Conservation (phyloP, 352 stramenopile genomes). For the Pythium myriotylum region DNA sequence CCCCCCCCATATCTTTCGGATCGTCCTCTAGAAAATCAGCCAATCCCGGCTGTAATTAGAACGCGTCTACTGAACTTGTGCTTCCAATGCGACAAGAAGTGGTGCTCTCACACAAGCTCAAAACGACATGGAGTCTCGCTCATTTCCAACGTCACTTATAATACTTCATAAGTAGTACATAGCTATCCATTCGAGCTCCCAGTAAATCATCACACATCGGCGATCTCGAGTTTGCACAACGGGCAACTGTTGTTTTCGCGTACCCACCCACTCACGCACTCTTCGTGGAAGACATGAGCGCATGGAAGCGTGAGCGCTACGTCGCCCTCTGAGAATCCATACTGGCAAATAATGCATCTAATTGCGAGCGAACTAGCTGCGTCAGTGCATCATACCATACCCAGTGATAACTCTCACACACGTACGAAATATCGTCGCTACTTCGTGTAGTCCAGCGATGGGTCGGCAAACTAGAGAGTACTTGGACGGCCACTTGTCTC, state of each 20-base stretch:
- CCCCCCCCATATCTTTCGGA: no score
- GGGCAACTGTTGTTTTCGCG: constrained; percentile 81
- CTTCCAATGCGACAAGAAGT: no score
- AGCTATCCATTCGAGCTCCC: no score
- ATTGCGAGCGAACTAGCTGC: neutral
- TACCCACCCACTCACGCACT: constrained; percentile 72
- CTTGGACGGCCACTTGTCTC: constrained; percentile 59
- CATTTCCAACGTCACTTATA: no score
- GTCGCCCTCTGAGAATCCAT: constrained; percentile 59
- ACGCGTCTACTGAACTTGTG: no score
- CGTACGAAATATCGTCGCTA: constrained; percentile 60
- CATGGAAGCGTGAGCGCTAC: constrained; percentile 68
- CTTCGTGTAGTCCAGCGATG: constrained; percentile 52
- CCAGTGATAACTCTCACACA: constrained; percentile 4
- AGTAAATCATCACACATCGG: constrained; percentile 18
- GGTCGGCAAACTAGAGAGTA: constrained; percentile 65
- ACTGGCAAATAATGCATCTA: constrained; percentile 79
- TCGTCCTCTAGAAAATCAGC: no score
- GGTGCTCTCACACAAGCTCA: no score
- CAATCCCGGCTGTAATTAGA: no score
- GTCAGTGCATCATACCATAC: neutral
- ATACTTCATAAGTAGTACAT: no score
- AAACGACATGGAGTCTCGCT: no score
- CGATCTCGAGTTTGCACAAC: constrained; percentile 72
- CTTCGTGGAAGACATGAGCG: constrained; percentile 79